Evolutionary conservation across 495 filamentous ascomycete genomes (phyloP), one percentile per base, ranked within the genome.

Genomic region (Poronia punctata): DNA sequence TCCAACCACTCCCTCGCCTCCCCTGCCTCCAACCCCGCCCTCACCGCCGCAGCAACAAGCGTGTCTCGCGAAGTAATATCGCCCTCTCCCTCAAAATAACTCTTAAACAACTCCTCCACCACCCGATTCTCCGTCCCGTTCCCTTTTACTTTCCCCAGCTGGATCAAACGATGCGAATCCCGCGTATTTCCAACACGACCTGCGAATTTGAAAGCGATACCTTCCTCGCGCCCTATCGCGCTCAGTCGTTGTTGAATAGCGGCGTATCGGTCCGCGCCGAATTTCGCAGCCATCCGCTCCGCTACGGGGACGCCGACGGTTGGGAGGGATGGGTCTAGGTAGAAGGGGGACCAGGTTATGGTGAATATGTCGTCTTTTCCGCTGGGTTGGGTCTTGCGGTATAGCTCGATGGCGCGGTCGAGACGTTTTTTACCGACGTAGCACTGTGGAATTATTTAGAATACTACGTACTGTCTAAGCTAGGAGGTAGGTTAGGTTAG

Each of bases 391-490:
- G 57, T 54, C 39, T 62, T 50, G 48, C 74, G 72, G 64, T 84
- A 83, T 11, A 65, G 50, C 1, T 64, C 51, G 46, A 89, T 89
- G 23, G 78, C 84, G 35, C 67, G 66, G 19, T 78, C 70, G 11
- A 89, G 71, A 21, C 81, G 79, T 41, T 78, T 79, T 55, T 82
- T 81, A 53, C 86, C 85, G 23, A 89, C 69, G 55, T 84, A 92
- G 67, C 86, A 90, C 81, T 61, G 25, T 24, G 37, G 25, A n/a
- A n/a, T n/a, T n/a, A n/a, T n/a, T n/a, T n/a, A n/a, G n/a, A n/a
- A n/a, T n/a, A n/a, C n/a, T n/a, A n/a, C n/a, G n/a, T n/a, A n/a
- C n/a, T n/a, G n/a, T n/a, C 5, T 6, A n/a, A 25, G 14, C 22
- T 12, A 23, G 43, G 51, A 16, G 35, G 40, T 31, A 30, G 38